phyloP scores from a whole-genome alignment of 495 filamentous ascomycete species.

The Chaetomidium leptoderma region DNA sequence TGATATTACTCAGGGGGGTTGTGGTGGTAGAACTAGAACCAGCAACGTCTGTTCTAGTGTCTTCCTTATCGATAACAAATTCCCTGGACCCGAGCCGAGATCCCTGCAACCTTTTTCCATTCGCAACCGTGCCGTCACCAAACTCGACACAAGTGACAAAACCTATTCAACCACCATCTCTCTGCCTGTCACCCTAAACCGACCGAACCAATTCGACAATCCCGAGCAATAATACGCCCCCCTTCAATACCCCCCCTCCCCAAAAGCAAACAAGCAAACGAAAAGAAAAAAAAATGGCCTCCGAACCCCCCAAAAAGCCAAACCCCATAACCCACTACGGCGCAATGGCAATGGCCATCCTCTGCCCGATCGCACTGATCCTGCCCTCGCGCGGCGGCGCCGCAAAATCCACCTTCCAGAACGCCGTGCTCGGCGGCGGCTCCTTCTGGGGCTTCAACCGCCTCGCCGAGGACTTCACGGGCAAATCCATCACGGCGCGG shows the following conservation, averaged over 20 bases:
- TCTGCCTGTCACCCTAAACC: neutral
- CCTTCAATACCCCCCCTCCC: neutral
- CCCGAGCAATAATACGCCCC: neutral
- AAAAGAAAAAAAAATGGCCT: no score
- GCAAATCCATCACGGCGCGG: slow-evolving; percentile 43
- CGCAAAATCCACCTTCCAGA: slow-evolving; percentile 39
- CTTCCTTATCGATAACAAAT: neutral
- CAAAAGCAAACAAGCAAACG: no score
- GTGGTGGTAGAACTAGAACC: no score
- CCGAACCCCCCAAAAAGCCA: neutral
- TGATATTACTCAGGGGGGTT: no score
- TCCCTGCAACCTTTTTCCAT: neutral
- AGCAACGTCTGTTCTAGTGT: no score
- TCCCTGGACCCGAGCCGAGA: neutral
- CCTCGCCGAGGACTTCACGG: slow-evolving; percentile 57
- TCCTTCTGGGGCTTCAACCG: slow-evolving; percentile 62
- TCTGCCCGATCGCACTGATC: slow-evolving; percentile 63
- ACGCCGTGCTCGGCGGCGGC: slow-evolving; percentile 54
- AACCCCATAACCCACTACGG: slow-evolving; percentile 53
- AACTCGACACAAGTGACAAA: neutral
- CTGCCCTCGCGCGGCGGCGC: slow-evolving; percentile 80
- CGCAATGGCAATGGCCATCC: slow-evolving; percentile 60
- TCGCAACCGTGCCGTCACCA: neutral
- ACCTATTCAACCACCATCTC: neutral
- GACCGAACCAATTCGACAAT: neutral